Base-by-base conservation (phyloP, 2,329 filamentous ascomycete species). In the Colletotrichum simmondsii region DNA sequence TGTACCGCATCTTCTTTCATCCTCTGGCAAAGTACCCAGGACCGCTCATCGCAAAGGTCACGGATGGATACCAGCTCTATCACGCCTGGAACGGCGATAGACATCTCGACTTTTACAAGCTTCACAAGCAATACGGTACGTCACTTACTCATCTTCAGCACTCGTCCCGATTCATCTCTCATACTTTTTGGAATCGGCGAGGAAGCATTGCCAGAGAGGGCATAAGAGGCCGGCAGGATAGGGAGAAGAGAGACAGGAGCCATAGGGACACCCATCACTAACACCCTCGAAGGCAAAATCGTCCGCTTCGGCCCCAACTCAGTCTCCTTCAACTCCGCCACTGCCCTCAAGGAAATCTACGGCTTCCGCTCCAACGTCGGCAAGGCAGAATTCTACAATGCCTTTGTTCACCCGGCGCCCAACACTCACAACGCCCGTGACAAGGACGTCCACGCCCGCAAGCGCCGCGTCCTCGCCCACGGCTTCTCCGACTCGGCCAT, bases 231-330 rank as follows among this genome's bases (percentile, higher is more conserved):
- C 3, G 4, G 35, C 4, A 14, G 14, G 12, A 37, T 4, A 12
- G 35, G 7, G 7, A 28, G 28, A 28, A 42, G 12, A 14, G 12
- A 42, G 16, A 19, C 35, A 37, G 35, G 28, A 28, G 28, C 28
- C 28, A 7, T 28, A 2, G 6, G 1, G 6, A 28, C 28, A 7
- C n/a, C 28, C 28, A 28, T 28, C 28, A 28, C 69, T 75, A 54
- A 73, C 60, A 59, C 2, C 11, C 22, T 14, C 19, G 6, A 58
- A 91, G 89, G 90, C 76, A 84, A 86, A n/a, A 81, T 91, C 63
- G 92, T 96, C n/a, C 93, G 94, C 32, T 94, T 93, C 75, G 93
- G 93, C 0, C 94, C 94, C 57, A 94, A 95, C 81, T 90, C 90
- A 73, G 84, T 97, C 54, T 94, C 92, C 1, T 90, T 97, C 84